Conservation (phyloP, 2,329 filamentous ascomycete genomes). For the Lecanicillium sp. region DNA sequence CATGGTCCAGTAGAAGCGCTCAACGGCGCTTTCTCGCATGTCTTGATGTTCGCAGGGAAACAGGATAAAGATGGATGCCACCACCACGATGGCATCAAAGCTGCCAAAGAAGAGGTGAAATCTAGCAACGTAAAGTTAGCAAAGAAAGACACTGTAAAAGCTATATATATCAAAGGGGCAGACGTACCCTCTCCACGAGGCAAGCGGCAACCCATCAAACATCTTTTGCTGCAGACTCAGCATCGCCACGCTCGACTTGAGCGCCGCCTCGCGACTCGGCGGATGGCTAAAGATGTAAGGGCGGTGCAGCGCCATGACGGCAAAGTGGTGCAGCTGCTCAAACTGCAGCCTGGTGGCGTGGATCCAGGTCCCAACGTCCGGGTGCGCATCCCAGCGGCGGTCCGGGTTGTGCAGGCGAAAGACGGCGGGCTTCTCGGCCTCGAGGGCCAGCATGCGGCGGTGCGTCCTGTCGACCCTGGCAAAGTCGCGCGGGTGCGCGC, state of each 20-base stretch:
- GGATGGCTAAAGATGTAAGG: slow-evolving; percentile 54
- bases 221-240: slow-evolving; percentile 45
- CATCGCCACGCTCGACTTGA: slow-evolving; percentile 48
- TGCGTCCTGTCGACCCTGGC: slow-evolving; percentile 47
- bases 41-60: slow-evolving; percentile 49
- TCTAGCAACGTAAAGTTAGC: slow-evolving; percentile 14
- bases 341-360: slow-evolving; percentile 34
- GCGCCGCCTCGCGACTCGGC: slow-evolving; percentile 45
- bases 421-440: slow-evolving; percentile 39
- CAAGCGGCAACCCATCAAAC: slow-evolving; percentile 39
- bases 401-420: slow-evolving; percentile 51
- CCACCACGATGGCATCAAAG: slow-evolving; percentile 55
- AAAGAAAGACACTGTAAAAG: neutral
- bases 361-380: slow-evolving; percentile 44
- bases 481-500: slow-evolving; percentile 46
- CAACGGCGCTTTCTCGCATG: slow-evolving; percentile 36
- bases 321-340: slow-evolving; percentile 43
- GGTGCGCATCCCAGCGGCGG: slow-evolving; percentile 45
- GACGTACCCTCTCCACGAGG: slow-evolving; percentile 38
- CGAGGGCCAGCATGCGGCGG: slow-evolving; percentile 37
- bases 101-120: slow-evolving; percentile 55
- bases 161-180: neutral
- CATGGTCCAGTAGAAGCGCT: slow-evolving; percentile 53
- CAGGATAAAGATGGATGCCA: slow-evolving; percentile 53
- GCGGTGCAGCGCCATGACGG: slow-evolving; percentile 52